Base-by-base conservation (phyloP, 768 basidiomycete species). In the Lactarius evosmus region DNA sequence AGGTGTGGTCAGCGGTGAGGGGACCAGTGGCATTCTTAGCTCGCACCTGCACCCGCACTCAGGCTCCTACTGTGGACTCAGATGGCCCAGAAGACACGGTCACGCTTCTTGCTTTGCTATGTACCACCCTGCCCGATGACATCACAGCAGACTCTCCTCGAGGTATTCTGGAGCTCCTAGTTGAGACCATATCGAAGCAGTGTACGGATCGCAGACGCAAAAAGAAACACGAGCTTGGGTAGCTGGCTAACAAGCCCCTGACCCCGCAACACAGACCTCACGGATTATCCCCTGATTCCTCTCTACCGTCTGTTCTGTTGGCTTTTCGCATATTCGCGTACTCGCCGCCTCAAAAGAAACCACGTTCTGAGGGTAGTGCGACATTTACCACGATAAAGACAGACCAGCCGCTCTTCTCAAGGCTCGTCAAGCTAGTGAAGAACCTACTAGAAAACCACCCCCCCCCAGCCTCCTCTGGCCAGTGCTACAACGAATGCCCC, bases 191-290 rank as follows among this genome's bases (percentile, higher is more conserved):
- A 8, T 27, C 40, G 22, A 60, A 61, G 40, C 59, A 52, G 19
- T 36, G 30, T 19, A 5, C 27, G 27, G 54, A 30, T 17, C 12
- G 46, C 49, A 87, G 85, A 74, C 79, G 84, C 61, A 83, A 84
- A 84, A 64, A 73, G 77, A 32, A 69, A 70, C n/a, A 64, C 61
- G 6, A 77, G 76, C 60, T 71, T 91, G 54, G 80, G 83, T 53
- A 69, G 66, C 38, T 91, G 90, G 89, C 70, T 91, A 74, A 72
- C 52, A 25, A 69, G 22, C 60, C 72, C 72, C 29, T 52, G 63
- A 71, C 14, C 72, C 73, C 34, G 70, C 63, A 1, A 46, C 32
- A 4, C 53, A 46, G n/a, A 30, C 38, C 25, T 17, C n/a, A 55
- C 4, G 38, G 17, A 17, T 46, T 49, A 25, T 33, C 56, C n/a